phyloP scores from a whole-genome alignment of 2,329 filamentous ascomycete genomes.

The Fonsecaea monophora region DNA sequence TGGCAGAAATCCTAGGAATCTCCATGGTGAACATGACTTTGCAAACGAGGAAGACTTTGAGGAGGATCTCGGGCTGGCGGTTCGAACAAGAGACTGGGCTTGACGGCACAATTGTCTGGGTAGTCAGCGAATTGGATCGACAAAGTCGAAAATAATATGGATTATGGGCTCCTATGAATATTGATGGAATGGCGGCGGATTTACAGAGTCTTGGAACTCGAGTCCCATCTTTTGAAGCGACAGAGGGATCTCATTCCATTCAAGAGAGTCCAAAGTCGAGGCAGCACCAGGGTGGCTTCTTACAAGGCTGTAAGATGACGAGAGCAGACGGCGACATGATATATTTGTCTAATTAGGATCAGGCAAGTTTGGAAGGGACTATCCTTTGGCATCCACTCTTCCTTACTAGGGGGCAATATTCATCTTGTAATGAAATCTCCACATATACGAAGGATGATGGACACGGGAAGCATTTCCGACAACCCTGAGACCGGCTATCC shows the following conservation, averaged over 20 bases:
- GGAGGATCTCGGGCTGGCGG: background rate
- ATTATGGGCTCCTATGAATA: background rate
- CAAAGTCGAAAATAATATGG: background rate
- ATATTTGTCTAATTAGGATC: background rate
- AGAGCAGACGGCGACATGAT: background rate
- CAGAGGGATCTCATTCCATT: background rate
- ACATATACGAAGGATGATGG: background rate
- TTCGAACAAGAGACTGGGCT: background rate
- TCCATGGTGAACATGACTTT: background rate
- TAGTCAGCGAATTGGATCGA: background rate
- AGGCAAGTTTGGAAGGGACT: background rate
- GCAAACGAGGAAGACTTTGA: background rate
- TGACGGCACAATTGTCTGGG: background rate
- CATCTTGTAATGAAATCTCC: background rate
- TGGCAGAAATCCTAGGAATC: background rate
- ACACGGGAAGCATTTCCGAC: background rate
- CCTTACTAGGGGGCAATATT: background rate
- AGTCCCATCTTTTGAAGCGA: background rate
- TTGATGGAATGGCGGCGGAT: background rate
- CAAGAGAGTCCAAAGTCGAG: background rate
- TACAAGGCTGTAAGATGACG: background rate
- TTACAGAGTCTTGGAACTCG: background rate
- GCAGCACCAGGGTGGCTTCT: background rate
- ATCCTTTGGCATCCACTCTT: background rate
- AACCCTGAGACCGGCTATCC: background rate